Conservation (phyloP, 192 early-diverging fungal genomes). For the Cladochytrium replicatum region DNA sequence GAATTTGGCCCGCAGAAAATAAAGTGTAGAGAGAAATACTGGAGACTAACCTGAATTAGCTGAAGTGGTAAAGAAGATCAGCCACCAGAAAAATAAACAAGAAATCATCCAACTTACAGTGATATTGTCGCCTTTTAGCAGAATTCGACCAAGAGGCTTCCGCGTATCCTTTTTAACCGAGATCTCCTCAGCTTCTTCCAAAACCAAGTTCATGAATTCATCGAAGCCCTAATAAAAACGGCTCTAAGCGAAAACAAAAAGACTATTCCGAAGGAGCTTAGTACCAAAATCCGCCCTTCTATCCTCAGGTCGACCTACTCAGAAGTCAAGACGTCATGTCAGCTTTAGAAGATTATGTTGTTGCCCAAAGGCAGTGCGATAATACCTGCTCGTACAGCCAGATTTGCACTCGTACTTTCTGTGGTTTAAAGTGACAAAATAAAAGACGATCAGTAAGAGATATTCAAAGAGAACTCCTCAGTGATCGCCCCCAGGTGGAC, state of each 20-base stretch:
- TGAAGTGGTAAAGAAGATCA: too few species aligned
- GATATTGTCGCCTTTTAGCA: conserved; percentile 97
- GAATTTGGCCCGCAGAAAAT: too few species aligned
- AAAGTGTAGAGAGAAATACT: too few species aligned
- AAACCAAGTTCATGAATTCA: conserved; percentile 95
- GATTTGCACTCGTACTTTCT: conserved; percentile 83
- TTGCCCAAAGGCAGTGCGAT: neutral
- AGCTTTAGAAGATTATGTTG: neutral
- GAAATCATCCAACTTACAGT: too few species aligned
- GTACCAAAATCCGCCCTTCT: conserved; percentile 90
- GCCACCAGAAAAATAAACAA: too few species aligned
- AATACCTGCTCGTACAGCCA: conserved; percentile 85
- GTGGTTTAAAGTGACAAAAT: conserved; percentile 6
- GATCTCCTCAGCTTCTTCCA: conserved; percentile 83
- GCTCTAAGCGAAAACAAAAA: neutral
- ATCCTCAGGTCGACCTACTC: conserved; percentile 55
- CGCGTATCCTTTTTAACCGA: conserved; percentile 66
- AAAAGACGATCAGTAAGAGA: neutral
- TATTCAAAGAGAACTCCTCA: neutral
- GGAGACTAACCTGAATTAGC: too few species aligned
- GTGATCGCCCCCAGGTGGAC: neutral
- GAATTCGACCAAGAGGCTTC: conserved; percentile 71
- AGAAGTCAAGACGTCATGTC: neutral
- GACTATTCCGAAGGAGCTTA: neutral
- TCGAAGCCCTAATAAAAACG: conserved; percentile 72